Conservation (phyloP, 1,284 basidiomycete species). For the Sporisorium graminicola region DNA sequence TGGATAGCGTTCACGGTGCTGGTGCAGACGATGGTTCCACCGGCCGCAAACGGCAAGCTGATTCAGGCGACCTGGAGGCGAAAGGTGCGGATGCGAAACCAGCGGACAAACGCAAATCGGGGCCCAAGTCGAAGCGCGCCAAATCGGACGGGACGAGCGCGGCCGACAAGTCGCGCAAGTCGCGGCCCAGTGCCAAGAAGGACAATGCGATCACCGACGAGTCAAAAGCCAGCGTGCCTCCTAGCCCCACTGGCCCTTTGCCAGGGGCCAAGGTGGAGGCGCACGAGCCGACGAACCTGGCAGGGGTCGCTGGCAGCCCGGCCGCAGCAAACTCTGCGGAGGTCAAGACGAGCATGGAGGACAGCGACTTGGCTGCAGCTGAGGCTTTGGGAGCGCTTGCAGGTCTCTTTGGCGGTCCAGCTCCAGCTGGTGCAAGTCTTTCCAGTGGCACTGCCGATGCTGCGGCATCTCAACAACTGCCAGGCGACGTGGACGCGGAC, state of each 20-base stretch:
- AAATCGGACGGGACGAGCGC: conserved; percentile 39
- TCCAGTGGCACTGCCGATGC: not conserved
- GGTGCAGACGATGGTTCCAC: conserved; percentile 11
- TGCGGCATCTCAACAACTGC: conserved; percentile 2
- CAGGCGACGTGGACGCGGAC: conserved; percentile 14
- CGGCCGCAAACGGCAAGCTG: conserved; percentile 37
- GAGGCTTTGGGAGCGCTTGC: conserved; percentile 70
- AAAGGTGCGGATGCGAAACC: conserved; percentile 11
- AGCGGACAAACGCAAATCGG: conserved; percentile 28
- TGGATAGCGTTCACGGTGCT: conserved; percentile 10
- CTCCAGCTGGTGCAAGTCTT: conserved; percentile 11
- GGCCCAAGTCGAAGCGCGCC: conserved; percentile 46
- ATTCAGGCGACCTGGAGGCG: conserved; percentile 17
- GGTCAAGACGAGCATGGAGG: conserved; percentile 41
- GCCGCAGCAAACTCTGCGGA: conserved; percentile 6
- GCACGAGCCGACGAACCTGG: not conserved
- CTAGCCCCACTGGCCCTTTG: not conserved
- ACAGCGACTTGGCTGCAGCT: conserved; percentile 70
- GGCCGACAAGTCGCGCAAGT: conserved; percentile 38
- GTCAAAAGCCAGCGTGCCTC: conserved; percentile 8
- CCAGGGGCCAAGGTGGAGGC: conserved; percentile 9
- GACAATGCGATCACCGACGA: conserved; percentile 20
- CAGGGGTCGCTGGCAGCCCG: not conserved
- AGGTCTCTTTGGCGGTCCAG: conserved; percentile 39
- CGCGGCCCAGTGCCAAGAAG: conserved; percentile 22